phyloP scores from a whole-genome alignment of 75 land plant genomes.

The Isoetes taiwanensis region DNA sequence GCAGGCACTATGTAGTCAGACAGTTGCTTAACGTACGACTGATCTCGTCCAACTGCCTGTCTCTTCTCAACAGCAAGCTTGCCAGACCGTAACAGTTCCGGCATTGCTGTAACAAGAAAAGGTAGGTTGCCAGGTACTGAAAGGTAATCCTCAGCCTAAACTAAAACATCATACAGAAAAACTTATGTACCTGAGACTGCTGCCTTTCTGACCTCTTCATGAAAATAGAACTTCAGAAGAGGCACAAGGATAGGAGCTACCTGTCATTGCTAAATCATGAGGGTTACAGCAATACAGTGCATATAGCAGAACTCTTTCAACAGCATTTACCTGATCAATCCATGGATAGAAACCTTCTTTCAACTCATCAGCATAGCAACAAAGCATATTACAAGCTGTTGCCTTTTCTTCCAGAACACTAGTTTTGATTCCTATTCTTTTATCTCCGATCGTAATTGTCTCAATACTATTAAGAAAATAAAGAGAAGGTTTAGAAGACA shows the following conservation, averaged over 20 bases:
- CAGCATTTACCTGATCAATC: constrained; percentile 84
- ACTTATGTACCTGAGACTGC: constrained; percentile 74
- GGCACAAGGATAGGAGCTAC: constrained; percentile 95
- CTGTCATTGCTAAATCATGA: constrained; percentile 23
- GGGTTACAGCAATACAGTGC: neutral
- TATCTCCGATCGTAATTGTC: constrained; percentile 93
- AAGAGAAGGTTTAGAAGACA: neutral
- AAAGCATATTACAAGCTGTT: constrained; percentile 97
- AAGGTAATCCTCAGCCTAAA: neutral
- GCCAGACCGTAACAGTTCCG: constrained; percentile 79
- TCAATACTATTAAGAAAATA: constrained; percentile 30
- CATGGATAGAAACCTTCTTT: constrained; percentile 96
- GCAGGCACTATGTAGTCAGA: constrained; percentile 85
- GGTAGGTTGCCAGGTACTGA: neutral
- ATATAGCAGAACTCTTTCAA: neutral
- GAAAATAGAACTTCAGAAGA: constrained; percentile 91
- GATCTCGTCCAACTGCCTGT: constrained; percentile 68
- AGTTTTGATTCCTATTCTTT: constrained; percentile 90
- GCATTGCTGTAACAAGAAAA: constrained; percentile 60
- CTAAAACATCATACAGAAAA: neutral
- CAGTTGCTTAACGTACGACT: constrained; percentile 81
- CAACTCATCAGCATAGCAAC: constrained; percentile 96
- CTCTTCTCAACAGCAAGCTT: constrained; percentile 95
- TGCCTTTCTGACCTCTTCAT: constrained; percentile 98
- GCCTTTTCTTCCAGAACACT: constrained; percentile 98